Percentiles rank a stretch among this genome's conserved stretches.
phyloP scores from a whole-genome alignment of 192 early-diverging fungal species.

The Umbelopsis ramanniana region DNA sequence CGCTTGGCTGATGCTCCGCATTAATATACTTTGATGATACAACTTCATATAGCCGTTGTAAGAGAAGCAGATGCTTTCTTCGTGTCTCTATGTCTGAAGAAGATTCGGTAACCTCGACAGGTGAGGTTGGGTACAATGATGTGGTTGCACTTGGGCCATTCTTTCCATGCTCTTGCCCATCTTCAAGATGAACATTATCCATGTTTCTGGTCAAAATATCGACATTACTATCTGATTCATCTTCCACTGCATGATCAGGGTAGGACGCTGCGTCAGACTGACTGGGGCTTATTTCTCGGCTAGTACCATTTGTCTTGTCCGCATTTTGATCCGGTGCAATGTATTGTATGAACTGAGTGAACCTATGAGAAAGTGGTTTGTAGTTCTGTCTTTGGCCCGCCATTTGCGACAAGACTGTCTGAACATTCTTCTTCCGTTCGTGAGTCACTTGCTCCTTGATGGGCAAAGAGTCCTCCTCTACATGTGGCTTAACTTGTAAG shows the following conservation, averaged over 20 bases:
- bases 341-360: conserved; percentile 7
- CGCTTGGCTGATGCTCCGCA: not conserved
- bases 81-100: not conserved
- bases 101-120: not conserved
- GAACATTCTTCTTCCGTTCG: conserved; percentile 14
- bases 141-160: not conserved
- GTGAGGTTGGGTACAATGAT: conserved; percentile 11
- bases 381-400: not conserved
- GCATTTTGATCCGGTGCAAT: not conserved
- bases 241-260: not conserved
- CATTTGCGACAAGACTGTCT: conserved; percentile 3
- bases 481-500: not conserved
- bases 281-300: conserved; percentile 1
- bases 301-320: not conserved
- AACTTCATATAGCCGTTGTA: not conserved
- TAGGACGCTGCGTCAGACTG: not conserved
- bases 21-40: conserved; percentile 11
- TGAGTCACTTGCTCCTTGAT: conserved; percentile 2
- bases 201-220: conserved; percentile 15
- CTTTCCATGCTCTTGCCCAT: not conserved
- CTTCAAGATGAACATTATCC: conserved; percentile 6
- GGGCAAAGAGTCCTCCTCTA: not conserved
- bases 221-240: not conserved
- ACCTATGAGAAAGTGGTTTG: not conserved
- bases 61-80: not conserved